Percentiles rank a stretch among this genome's conserved stretches.
phyloP scores from a whole-genome alignment of 306 rosid species.

The Biancaea sappan region DNA sequence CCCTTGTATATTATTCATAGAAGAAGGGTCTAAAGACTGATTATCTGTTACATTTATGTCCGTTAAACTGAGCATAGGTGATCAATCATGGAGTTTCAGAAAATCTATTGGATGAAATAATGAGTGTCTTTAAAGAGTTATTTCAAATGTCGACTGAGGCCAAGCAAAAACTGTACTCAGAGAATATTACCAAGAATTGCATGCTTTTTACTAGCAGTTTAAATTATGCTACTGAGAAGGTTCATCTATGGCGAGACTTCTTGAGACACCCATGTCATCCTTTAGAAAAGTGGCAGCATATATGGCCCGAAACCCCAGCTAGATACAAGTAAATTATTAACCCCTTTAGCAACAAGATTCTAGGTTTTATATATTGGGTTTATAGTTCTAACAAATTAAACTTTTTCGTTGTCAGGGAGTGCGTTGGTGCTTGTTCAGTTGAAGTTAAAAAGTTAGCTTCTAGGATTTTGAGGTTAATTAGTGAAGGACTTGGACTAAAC shows the following conservation, averaged over 20 bases:
- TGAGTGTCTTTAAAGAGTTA: constrained; percentile 31
- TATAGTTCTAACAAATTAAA: not conserved
- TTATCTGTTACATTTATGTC: not conserved
- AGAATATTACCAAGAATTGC: constrained; percentile 21
- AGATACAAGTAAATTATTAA: not conserved
- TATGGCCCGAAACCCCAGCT: constrained; percentile 9
- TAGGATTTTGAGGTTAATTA: constrained; percentile 1
- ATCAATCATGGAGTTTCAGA: constrained; percentile 28
- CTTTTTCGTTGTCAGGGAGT: not conserved
- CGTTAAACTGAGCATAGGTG: not conserved
- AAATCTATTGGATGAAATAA: constrained; percentile 8
- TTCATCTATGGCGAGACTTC: constrained; percentile 11
- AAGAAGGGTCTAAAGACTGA: not conserved
- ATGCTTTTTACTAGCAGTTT: constrained; percentile 20
- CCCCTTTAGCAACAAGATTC: not conserved
- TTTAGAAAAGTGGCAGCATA: constrained; percentile 4
- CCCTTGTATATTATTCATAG: not conserved
- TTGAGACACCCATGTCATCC: constrained; percentile 1
- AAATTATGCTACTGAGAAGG: not conserved
- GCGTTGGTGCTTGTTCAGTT: constrained; percentile 5
- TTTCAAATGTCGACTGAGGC: constrained; percentile 29
- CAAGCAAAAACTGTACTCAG: constrained; percentile 20
- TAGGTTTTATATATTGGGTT: not conserved
- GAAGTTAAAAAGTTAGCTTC: constrained; percentile 6
- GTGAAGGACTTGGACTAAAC: not conserved